Conservation (phyloP, 2,329 filamentous ascomycete genomes). For the Chrysoporthe cubensis region DNA sequence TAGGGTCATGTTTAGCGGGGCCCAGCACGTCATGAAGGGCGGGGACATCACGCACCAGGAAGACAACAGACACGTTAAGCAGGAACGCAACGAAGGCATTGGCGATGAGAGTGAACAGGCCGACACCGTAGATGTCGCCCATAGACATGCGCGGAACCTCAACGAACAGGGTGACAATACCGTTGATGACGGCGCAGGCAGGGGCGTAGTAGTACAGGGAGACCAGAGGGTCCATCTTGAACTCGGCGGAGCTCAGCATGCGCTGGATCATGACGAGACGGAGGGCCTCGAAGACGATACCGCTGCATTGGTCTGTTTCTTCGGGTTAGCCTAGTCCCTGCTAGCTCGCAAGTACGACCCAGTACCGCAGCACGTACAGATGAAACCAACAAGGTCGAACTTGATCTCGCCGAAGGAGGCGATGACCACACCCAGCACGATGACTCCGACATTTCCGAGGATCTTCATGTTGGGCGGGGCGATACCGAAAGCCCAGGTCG, state of each 20-base stretch:
- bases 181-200: constrained; percentile 77
- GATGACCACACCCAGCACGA: constrained; percentile 87
- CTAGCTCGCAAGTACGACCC: background rate
- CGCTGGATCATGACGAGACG: constrained; percentile 79
- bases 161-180: constrained; percentile 68
- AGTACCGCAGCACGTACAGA: constrained; percentile 47
- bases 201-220: constrained; percentile 85
- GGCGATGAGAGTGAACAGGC: constrained; percentile 67
- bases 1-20: background rate
- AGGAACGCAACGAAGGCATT: constrained; percentile 76
- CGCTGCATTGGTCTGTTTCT: constrained; percentile 65
- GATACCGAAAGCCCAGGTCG: constrained; percentile 81
- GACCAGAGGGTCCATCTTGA: constrained; percentile 86
- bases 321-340: constrained; percentile 4
- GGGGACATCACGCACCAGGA: constrained; percentile 62
- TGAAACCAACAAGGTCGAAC: constrained; percentile 75
- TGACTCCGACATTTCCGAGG: constrained; percentile 85
- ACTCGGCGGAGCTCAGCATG: constrained; percentile 74
- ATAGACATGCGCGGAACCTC: constrained; percentile 69
- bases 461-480: constrained; percentile 78
- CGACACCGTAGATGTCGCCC: constrained; percentile 70
- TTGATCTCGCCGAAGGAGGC: constrained; percentile 91
- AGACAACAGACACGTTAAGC: constrained; percentile 79
- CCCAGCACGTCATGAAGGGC: background rate
- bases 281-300: constrained; percentile 76